Base-by-base conservation (phyloP, 1,139 yeast species). In the Taiozyma sp. region DNA sequence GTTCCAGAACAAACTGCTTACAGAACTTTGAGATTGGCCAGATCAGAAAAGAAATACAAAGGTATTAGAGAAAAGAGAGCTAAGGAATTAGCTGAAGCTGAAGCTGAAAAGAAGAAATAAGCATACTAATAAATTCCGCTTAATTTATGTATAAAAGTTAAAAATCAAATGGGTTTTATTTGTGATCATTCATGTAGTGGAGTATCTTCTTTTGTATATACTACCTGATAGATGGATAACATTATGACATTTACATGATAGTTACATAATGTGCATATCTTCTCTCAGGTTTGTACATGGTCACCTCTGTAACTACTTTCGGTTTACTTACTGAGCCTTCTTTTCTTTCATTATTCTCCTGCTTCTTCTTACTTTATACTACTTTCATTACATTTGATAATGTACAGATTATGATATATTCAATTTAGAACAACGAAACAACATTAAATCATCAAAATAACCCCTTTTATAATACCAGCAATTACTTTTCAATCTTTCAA, bases 21-120 rank as follows among this genome's bases (percentile, higher is more conserved):
- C 96, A 83, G 85, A 76, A 90, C 97, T 70, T 87, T 92, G 74
- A 88, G 97, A 80, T 76, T 79, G 71, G 97, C 97, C 62, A 88
- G 92, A 83, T 83, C 92, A 68, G 88, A 87, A 70, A 89, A 92
- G 84, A 89, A 80, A 77, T 87, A 80, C 87, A 80, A 76, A 74
- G 98, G 98, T 81, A 79, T 83, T 79, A 89, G 96, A 81, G 97
- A 85, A 73, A 92, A 91, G 95, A 87, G 97, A 80, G 95, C 95
- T 70, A 84, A 76, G 73, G 97, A 90, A 67, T 83, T 83, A 82
- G 98, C 98, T 77, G 98, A 89, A 80, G 97, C 97, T 75, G 98
- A 92, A 82, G 97, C 96, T 80, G 97, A 90, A 71, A 91, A 91
- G 92, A 90, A 90, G 90, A 90, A 90, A 57, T 62, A 61, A 62